A percentile compares a stretch with the other conserved stretches of the same genome.
Conservation (phyloP, 768 basidiomycete species). For the Candolleomyces efflorescens region DNA sequence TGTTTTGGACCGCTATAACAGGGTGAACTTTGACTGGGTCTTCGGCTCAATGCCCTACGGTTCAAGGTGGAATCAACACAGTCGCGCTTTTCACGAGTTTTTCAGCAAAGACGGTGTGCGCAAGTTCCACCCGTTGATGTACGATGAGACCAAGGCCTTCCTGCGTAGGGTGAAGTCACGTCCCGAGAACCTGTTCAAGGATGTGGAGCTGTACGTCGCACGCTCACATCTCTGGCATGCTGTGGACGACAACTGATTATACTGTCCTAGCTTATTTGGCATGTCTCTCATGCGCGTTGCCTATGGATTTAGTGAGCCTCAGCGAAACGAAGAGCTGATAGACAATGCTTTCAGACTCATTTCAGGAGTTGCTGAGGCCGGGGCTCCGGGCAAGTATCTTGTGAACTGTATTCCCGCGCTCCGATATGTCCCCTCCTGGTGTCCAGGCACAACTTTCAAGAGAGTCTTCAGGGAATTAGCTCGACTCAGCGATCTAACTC, state of each 20-base stretch:
- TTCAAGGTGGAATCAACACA: constrained; percentile 9
- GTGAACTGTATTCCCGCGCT: constrained; percentile 6
- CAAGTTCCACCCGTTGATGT: constrained; percentile 6
- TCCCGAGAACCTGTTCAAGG: constrained; percentile 6
- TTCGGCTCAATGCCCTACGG: constrained; percentile 11
- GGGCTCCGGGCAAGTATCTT: constrained; percentile 2
- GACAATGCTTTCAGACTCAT: background rate
- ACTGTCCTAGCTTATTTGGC: background rate
- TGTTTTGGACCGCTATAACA: background rate
- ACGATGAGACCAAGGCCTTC: background rate
- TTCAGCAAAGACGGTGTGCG: constrained; percentile 3
- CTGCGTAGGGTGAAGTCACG: constrained; percentile 4
- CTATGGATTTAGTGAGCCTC: background rate
- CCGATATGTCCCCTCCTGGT: background rate
- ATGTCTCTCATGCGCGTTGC: background rate
- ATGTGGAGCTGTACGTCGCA: constrained; percentile 1
- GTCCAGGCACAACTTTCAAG: constrained; percentile 5
- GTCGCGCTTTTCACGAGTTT: constrained; percentile 11
- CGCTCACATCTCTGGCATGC: too few species aligned
- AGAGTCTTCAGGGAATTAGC: background rate
- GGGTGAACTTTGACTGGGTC: constrained; percentile 1
- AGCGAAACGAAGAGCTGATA: background rate
- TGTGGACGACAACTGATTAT: too few species aligned
- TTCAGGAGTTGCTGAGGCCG: background rate
- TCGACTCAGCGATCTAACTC: background rate